phyloP scores from a whole-genome alignment of 768 basidiomycete genomes.

The Termitomyces sp. region DNA sequence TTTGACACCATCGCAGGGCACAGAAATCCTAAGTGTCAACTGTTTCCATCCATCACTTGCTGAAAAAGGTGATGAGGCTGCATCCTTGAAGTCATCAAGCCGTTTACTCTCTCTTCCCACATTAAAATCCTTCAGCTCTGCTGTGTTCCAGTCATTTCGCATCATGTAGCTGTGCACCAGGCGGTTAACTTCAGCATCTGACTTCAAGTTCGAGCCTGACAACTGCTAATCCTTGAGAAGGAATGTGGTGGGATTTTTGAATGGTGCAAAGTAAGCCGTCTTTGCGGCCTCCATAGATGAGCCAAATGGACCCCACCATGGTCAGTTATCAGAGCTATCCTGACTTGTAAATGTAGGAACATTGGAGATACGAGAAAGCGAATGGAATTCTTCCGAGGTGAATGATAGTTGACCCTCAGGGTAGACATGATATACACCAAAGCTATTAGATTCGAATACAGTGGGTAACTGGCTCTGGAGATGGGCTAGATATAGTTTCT shows the following conservation, averaged over 20 bases:
- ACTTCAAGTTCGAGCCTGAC: slow-evolving; percentile 17
- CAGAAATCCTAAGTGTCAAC: slow-evolving; percentile 21
- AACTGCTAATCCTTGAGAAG: slow-evolving; percentile 26
- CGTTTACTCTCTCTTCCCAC: slow-evolving; percentile 12
- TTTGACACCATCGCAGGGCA: slow-evolving; percentile 25
- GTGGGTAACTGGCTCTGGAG: not conserved
- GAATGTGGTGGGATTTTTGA: slow-evolving; percentile 22
- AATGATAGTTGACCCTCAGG: slow-evolving; percentile 6
- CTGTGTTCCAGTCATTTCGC: slow-evolving; percentile 25
- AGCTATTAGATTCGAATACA: not conserved
- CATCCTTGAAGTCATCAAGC: slow-evolving; percentile 16
- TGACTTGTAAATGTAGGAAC: too few relatives aligned
- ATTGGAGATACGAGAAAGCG: not conserved
- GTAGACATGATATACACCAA: slow-evolving; percentile 12
- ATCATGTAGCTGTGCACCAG: slow-evolving; percentile 21
- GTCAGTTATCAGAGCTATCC: too few relatives aligned
- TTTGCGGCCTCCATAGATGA: not conserved
- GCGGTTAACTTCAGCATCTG: slow-evolving; percentile 20
- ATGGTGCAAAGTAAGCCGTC: slow-evolving; percentile 15
- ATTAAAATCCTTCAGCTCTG: slow-evolving; percentile 22
- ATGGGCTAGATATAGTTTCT: not conserved
- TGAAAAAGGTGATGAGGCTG: not conserved
- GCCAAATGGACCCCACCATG: too few relatives aligned
- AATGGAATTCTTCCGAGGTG: slow-evolving; percentile 9
- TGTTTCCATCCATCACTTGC: slow-evolving; percentile 23